Evolutionary conservation across 768 basidiomycete genomes (phyloP).

Genomic region (Naganishia vaughanmartiniae): DNA sequence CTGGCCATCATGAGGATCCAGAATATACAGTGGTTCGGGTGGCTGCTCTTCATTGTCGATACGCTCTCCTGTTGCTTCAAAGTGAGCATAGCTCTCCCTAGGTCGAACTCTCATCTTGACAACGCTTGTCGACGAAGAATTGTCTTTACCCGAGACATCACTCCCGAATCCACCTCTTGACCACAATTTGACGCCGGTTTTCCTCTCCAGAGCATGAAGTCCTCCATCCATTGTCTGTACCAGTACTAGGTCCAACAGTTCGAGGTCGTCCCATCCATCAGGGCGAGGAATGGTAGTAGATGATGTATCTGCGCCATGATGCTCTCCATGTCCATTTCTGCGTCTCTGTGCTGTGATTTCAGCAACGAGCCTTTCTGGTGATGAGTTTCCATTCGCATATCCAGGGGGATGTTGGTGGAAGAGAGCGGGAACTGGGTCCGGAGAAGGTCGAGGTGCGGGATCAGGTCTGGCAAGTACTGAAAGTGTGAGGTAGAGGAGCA

Average conservation of each 20-base stretch:
- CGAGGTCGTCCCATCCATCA: conserved; percentile 54
- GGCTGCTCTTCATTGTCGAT: conserved; percentile 49
- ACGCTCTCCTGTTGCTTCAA: conserved; percentile 61
- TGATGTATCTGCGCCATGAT: background rate
- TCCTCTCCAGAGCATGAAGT: conserved; percentile 87
- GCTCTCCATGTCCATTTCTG: background rate
- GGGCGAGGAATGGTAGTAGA: conserved; percentile 13
- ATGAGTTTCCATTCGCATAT: conserved; percentile 2
- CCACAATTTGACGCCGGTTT: conserved; percentile 79
- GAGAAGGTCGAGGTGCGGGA: conserved; percentile 8
- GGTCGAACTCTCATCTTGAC: conserved; percentile 25
- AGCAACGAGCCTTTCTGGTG: conserved; percentile 10
- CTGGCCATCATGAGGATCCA: conserved; percentile 91
- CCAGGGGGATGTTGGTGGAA: conserved; percentile 17
- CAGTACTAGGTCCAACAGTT: conserved; percentile 77
- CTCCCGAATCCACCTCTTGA: conserved; percentile 54
- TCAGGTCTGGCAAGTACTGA: conserved; percentile 4
- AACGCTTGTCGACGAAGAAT: conserved; percentile 15
- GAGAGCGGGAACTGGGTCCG: conserved; percentile 26
- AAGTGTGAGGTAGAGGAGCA: conserved; percentile 26
- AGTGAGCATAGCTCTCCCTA: conserved; percentile 55
- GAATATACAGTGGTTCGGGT: conserved; percentile 76
- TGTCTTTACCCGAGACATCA: conserved; percentile 29
- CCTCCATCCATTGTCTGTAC: conserved; percentile 91
- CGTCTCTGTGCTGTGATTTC: conserved; percentile 16